These are phyloP conservation scores for Chytriomyces confervae DNA, from an alignment of 192 early-diverging fungal genomes.

Conservation along the genomic window DNA sequence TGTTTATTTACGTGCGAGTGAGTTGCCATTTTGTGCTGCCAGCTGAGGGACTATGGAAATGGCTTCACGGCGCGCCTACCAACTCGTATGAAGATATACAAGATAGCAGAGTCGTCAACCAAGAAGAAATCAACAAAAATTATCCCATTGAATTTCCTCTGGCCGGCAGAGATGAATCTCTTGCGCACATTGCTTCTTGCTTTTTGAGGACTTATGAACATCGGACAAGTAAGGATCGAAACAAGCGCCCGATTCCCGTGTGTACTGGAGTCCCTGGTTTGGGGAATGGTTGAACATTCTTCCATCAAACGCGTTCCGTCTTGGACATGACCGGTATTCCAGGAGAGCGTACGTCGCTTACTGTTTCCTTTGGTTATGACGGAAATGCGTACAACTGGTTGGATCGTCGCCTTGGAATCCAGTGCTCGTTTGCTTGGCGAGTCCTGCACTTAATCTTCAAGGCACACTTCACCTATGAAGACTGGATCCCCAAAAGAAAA, in stretches of 20 bases:
- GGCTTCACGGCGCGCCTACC: background rate
- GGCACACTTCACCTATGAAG: slow-evolving; percentile 22
- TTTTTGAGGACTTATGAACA: slow-evolving; percentile 11
- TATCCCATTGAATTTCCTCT: background rate
- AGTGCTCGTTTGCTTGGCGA: slow-evolving; percentile 36
- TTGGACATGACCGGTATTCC: slow-evolving; percentile 34
- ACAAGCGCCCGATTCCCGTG: background rate
- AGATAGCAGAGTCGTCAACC: background rate
- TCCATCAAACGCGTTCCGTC: too few relatives aligned
- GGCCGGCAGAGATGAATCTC: background rate
- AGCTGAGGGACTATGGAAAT: background rate
- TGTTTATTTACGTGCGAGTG: too few relatives aligned
- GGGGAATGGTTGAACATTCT: too few relatives aligned
- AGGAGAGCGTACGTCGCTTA: slow-evolving; percentile 24
- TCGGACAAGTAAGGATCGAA: slow-evolving; percentile 29
- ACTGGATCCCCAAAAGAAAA: slow-evolving; percentile 5
- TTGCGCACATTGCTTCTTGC: slow-evolving; percentile 7
- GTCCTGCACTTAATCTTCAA: slow-evolving; percentile 34
- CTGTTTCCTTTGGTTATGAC: slow-evolving; percentile 36
- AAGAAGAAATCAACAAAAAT: background rate
- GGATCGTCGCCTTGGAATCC: slow-evolving; percentile 32
- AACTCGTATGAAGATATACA: background rate
- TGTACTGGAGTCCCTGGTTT: slow-evolving; percentile 30
- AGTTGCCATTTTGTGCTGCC: background rate
- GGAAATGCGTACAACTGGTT: slow-evolving; percentile 19